Conservation (phyloP, 2,329 filamentous ascomycete genomes). For the Verticillium longisporum region DNA sequence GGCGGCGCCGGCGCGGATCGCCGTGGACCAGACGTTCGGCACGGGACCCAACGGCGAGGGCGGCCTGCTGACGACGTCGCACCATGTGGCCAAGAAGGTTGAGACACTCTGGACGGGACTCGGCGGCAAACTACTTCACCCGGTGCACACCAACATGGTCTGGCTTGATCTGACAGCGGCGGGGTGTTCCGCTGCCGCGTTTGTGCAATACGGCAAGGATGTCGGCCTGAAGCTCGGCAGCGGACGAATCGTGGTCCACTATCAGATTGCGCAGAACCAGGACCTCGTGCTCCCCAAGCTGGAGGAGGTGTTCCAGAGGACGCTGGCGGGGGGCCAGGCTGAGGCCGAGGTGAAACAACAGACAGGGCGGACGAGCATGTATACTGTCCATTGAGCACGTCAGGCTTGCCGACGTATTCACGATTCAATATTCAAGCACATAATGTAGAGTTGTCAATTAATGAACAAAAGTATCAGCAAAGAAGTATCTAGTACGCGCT, state of each 20-base stretch:
- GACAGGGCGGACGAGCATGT: constrained; percentile 11
- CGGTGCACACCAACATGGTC: constrained; percentile 87
- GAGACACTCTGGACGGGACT: constrained; percentile 64
- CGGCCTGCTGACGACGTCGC: constrained; percentile 53
- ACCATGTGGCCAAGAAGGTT: constrained; percentile 55
- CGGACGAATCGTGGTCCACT: constrained; percentile 39
- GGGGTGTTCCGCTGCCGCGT: constrained; percentile 32
- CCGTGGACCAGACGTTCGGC: constrained; percentile 46
- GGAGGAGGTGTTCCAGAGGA: constrained; percentile 44
- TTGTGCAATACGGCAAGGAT: constrained; percentile 31
- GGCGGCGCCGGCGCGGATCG: constrained; percentile 63
- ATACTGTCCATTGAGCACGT: neutral
- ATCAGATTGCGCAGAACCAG: constrained; percentile 54
- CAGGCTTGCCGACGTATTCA: neutral
- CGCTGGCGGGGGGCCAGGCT: constrained; percentile 16
- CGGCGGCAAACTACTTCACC: constrained; percentile 62
- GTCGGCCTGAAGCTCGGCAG: constrained; percentile 34
- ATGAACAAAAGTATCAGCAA: too few relatives aligned
- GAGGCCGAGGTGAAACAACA: neutral
- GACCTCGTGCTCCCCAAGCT: constrained; percentile 54
- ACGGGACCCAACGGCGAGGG: constrained; percentile 29
- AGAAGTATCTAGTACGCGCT: neutral
- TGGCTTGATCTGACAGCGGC: constrained; percentile 69
- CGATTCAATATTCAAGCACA: neutral
- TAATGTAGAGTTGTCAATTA: too few relatives aligned